Conservation (phyloP, 495 filamentous ascomycete species). For the Aspergillus wentii region DNA sequence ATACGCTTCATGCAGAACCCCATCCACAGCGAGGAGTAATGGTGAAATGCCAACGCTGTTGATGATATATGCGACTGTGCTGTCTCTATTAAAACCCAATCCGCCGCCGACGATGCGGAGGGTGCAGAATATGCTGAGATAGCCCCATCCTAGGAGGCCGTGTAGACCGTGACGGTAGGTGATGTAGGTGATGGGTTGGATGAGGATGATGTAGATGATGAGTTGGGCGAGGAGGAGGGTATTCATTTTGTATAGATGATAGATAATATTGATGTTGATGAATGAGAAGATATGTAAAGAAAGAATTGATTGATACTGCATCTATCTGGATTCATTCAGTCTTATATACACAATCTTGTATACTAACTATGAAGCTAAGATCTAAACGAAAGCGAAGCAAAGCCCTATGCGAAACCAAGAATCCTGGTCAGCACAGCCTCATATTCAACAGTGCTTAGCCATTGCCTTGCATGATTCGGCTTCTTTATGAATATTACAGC, state of each 20-base stretch:
- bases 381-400: too few relatives aligned
- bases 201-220: slow-evolving; percentile 28
- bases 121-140: slow-evolving; percentile 31
- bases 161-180: slow-evolving; percentile 25
- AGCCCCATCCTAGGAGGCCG: slow-evolving; percentile 34
- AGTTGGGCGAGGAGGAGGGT: slow-evolving; percentile 27
- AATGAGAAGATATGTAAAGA: too few relatives aligned
- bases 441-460: too few relatives aligned
- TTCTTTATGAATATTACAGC: too few relatives aligned
- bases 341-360: too few relatives aligned
- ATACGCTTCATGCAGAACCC: slow-evolving; percentile 38
- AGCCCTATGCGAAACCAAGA: too few relatives aligned
- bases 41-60: slow-evolving; percentile 39
- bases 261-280: too few relatives aligned
- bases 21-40: slow-evolving; percentile 30
- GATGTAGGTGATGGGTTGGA: slow-evolving; percentile 24
- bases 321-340: too few relatives aligned
- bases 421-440: too few relatives aligned
- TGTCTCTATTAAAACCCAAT: slow-evolving; percentile 20
- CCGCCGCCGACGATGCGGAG: slow-evolving; percentile 30
- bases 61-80: slow-evolving; percentile 25
- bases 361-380: too few relatives aligned
- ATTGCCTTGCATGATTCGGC: too few relatives aligned
- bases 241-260: slow-evolving; percentile 15
- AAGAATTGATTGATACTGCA: too few relatives aligned